Base-by-base conservation (phyloP, 75 land plant species). In the Larix kaempferi region DNA sequence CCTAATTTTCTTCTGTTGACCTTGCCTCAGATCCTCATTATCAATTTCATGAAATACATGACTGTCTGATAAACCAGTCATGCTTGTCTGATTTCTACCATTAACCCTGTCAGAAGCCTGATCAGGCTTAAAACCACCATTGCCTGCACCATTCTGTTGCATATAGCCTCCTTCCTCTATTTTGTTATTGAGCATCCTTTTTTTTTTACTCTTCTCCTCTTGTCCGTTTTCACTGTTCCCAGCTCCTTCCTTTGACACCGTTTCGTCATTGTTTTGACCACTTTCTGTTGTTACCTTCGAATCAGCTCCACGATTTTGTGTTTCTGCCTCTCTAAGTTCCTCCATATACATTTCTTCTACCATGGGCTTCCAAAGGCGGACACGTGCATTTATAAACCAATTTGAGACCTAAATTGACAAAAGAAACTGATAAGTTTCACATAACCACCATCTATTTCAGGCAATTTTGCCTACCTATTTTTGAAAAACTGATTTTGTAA, bases 341-440 rank as follows among this genome's bases (percentile, higher is more conserved):
- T 92, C 90, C 84, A 80, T 80, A 87, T 95, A 94, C 82, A 95
- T 89, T 77, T 94, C 96, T 83, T 95, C 98, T 12, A 95, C 90
- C 91, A 89, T 89, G 7, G 91, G 91, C 63, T 89, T 89, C 91
- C 91, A 89, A 29, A 89, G 87, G 49, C 91, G 77, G 17, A 89
- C 91, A 4, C 91, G 89, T 41, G 91, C 91, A 77, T 89, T 89
- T 35, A 89, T 89, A 57, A 89, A 89, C 91, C 91, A 89, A 59
- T 89, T 89, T 6, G 91, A 87, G n/a, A 89, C 89, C 91, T 87
- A 83, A 26, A 21, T 49, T 49, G 54, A 49, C 54, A 49, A 12
- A 49, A 49, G 54, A 10, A 49, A 49, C 54, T 49, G 12, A 49
- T 49, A 49, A 49, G 54, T 49, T 49, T 49, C 54, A 49, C 54